Evolutionary conservation across 495 filamentous ascomycete genomes (phyloP), one percentile per base, ranked within the genome.

Genomic region (Hypomontagnella monticulosa): DNA sequence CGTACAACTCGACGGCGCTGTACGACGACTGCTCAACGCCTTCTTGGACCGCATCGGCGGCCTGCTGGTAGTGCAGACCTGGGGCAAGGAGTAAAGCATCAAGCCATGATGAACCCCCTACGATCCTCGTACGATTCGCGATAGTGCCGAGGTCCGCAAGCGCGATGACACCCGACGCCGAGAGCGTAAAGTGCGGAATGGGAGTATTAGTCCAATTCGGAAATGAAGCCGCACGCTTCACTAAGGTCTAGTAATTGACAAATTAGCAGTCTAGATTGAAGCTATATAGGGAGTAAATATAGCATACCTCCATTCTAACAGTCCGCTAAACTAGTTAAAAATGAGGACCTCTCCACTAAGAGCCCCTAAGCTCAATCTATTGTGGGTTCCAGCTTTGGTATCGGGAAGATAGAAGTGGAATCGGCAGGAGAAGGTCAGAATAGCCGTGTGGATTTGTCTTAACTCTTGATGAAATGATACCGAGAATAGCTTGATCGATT

Each of bases 11-110:
- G 65, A 75, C 20, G 60, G 79, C 71, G 63, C 59, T 43, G 48
- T 70, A 69, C 19, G 69, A 55, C 23, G 23, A 27, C 23, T 27
- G 23, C 15, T 64, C 68, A 15, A 64, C 49, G 32, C 69, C 41
- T 6, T 69, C 68, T 19, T 54, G 63, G 36, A 87, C 67, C 20
- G 76, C 74, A 11, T 81, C 81, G n/a, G 83, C 85, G 4, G 76
- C 69, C 63, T 88, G 86, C 61, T 88, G 85, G 48, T 80, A 80
- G 75, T 89, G 86, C 41, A 88, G 64, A 2, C 85, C 86, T 0
- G 87, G 87, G 12, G 82, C 84, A 0, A 89, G 76, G 19, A 87
- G 69, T 4, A 89, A 71, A 15, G 71, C 72, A 69, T 89, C 87
- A 0, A 85, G 69, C 67, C 80, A 80, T 4, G 75, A 76, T 0